phyloP scores from a whole-genome alignment of 1,139 yeast species.

The Suhomyces ambrosiae region DNA sequence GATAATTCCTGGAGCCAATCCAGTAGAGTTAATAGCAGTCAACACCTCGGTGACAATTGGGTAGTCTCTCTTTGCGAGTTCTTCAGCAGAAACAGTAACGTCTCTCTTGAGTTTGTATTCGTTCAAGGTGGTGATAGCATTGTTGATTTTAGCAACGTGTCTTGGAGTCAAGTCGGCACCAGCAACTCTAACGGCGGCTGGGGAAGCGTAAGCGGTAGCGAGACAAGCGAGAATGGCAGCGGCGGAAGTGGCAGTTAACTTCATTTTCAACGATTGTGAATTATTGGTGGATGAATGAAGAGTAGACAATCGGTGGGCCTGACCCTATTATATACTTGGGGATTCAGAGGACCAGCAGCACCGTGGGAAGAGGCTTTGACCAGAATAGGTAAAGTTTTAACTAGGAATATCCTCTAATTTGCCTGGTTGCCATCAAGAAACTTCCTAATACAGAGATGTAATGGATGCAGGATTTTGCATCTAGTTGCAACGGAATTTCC shows the following conservation, averaged over 20 bases:
- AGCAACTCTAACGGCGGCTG: constrained; percentile 18
- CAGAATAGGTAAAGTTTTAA: constrained; percentile 6
- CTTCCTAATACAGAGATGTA: constrained; percentile 15
- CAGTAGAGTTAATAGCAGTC: constrained; percentile 40
- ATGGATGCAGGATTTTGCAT: constrained; percentile 10
- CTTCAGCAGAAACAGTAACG: constrained; percentile 22
- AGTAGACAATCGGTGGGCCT: not conserved
- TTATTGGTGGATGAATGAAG: constrained; percentile 7
- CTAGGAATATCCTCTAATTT: not conserved
- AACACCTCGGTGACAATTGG: constrained; percentile 48
- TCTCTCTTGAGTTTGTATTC: constrained; percentile 35
- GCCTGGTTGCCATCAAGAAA: not conserved
- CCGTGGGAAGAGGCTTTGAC: constrained; percentile 1
- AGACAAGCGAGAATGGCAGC: constrained; percentile 38
- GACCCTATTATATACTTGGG: constrained; percentile 7
- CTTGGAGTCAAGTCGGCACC: constrained; percentile 32
- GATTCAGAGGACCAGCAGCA: not conserved
- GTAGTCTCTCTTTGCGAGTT: constrained; percentile 41
- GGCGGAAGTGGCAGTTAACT: constrained; percentile 31
- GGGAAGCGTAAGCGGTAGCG: constrained; percentile 39
- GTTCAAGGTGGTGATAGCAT: constrained; percentile 33
- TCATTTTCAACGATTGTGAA: constrained; percentile 26
- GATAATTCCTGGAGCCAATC: constrained; percentile 42
- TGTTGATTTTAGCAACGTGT: constrained; percentile 31
- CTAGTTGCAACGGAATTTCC: constrained; percentile 10